These are phyloP conservation scores for Acacia acuminata DNA, from an alignment of 306 rosid species.

Conservation along the genomic window DNA sequence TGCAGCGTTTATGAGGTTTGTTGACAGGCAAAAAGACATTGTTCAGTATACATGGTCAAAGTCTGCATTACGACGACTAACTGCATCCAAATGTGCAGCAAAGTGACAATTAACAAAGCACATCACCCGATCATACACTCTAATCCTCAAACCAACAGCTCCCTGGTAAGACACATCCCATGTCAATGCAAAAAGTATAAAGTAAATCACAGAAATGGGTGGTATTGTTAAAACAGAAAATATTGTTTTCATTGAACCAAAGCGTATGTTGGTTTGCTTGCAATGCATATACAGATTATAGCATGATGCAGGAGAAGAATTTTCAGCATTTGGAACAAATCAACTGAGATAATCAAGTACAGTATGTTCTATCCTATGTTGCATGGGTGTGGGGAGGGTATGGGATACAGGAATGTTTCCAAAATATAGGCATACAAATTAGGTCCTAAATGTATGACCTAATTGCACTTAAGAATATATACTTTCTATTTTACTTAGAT, in stretches of 20 bases:
- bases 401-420: too few relatives aligned
- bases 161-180: slow-evolving; percentile 70
- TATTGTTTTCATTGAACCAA: slow-evolving; percentile 7
- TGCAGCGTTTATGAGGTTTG: slow-evolving; percentile 55
- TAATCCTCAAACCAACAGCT: slow-evolving; percentile 95
- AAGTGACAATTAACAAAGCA: slow-evolving; percentile 98
- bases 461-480: too few relatives aligned
- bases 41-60: slow-evolving; percentile 89
- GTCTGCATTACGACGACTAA: slow-evolving; percentile 91
- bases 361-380: too few relatives aligned
- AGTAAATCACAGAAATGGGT: slow-evolving; percentile 20
- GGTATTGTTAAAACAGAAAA: background rate
- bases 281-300: slow-evolving; percentile 2
- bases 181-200: too few relatives aligned
- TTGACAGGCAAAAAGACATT: slow-evolving; percentile 75
- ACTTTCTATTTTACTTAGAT: too few relatives aligned
- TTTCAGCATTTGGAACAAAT: too few relatives aligned
- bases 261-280: slow-evolving; percentile 22
- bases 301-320: background rate
- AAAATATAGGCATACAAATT: too few relatives aligned
- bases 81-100: slow-evolving; percentile 97
- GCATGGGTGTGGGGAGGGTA: too few relatives aligned
- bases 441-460: too few relatives aligned
- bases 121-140: slow-evolving; percentile 77
- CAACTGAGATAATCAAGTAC: too few relatives aligned